Evolutionary conservation across 805 yeast genomes (phyloP).

Genomic region (Kazachstania martiniae): DNA sequence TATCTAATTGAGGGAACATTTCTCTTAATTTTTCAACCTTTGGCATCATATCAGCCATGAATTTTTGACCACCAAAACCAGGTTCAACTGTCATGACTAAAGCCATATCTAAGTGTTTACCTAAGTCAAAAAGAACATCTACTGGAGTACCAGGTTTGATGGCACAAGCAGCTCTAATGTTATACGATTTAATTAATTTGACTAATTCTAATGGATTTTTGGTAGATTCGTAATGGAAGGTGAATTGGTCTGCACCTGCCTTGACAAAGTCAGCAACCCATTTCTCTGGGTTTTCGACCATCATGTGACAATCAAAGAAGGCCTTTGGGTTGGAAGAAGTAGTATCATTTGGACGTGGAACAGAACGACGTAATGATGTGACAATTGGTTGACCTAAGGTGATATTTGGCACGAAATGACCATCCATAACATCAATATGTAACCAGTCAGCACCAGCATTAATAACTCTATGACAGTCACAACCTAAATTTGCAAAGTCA

Average conservation of each 20-base stretch:
- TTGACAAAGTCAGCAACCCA: conserved; percentile 91
- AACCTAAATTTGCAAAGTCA: conserved; percentile 81
- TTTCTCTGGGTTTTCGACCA: conserved; percentile 85
- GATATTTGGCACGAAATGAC: conserved; percentile 95
- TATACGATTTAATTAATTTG: conserved; percentile 60
- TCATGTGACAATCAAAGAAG: conserved; percentile 94
- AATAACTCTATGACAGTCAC: conserved; percentile 75
- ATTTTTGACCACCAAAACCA: conserved; percentile 96
- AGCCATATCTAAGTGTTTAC: conserved; percentile 81
- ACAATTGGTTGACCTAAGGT: conserved; percentile 90
- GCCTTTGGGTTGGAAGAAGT: conserved; percentile 31
- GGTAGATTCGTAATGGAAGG: conserved; percentile 93
- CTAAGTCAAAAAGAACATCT: conserved; percentile 67
- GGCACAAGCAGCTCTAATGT: conserved; percentile 93
- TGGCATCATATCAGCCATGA: conserved; percentile 94
- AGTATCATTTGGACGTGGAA: conserved; percentile 49
- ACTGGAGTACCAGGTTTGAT: conserved; percentile 89
- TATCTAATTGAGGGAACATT: conserved; percentile 67
- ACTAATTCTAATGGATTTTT: conserved; percentile 65
- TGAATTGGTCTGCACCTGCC: conserved; percentile 92
- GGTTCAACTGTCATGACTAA: conserved; percentile 98
- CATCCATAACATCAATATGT: conserved; percentile 98
- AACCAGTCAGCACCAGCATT: conserved; percentile 89
- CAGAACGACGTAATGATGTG: conserved; percentile 58
- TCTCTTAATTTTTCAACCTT: conserved; percentile 71